phyloP scores from a whole-genome alignment of 2,329 filamentous ascomycete genomes.

The Fusarium sp. region DNA sequence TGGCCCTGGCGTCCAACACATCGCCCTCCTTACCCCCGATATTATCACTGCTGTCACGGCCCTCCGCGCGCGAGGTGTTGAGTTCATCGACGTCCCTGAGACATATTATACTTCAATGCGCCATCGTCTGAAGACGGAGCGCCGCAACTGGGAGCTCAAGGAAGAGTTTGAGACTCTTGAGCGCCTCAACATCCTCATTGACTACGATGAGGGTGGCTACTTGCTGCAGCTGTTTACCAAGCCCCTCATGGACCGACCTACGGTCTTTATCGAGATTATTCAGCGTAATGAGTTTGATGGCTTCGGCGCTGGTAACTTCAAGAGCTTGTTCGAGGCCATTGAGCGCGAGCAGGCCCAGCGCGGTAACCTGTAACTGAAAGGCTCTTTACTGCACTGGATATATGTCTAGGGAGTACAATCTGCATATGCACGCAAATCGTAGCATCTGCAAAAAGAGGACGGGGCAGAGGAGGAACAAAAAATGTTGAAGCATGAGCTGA shows the following conservation, averaged over 20 bases:
- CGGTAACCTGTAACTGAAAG: conserved; percentile 75
- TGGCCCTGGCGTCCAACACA: conserved; percentile 91
- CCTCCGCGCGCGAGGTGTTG: conserved; percentile 85
- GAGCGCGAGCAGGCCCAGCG: conserved; percentile 89
- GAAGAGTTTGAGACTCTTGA: conserved; percentile 84
- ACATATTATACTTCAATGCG: conserved; percentile 87
- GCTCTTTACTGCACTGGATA: not conserved
- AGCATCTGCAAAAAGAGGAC: conserved; percentile 8
- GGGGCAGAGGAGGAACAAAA: conserved; percentile 10
- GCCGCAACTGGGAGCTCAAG: conserved; percentile 70
- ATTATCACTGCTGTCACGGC: conserved; percentile 82
- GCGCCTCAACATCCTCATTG: conserved; percentile 86
- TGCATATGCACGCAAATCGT: not conserved
- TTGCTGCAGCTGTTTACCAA: conserved; percentile 81
- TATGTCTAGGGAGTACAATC: conserved; percentile 3
- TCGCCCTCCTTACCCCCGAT: conserved; percentile 83
- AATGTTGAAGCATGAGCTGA: conserved; percentile 22
- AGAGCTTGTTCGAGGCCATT: conserved; percentile 93
- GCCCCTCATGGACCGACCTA: conserved; percentile 93
- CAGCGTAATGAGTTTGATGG: conserved; percentile 90
- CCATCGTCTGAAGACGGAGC: conserved; percentile 73
- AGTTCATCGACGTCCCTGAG: conserved; percentile 90
- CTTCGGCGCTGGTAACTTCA: conserved; percentile 96
- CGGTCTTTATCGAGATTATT: conserved; percentile 96
- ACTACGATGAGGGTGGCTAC: conserved; percentile 94